Conservation (phyloP, 805 yeast genomes). For the Kluyveromyces aestuarii region DNA sequence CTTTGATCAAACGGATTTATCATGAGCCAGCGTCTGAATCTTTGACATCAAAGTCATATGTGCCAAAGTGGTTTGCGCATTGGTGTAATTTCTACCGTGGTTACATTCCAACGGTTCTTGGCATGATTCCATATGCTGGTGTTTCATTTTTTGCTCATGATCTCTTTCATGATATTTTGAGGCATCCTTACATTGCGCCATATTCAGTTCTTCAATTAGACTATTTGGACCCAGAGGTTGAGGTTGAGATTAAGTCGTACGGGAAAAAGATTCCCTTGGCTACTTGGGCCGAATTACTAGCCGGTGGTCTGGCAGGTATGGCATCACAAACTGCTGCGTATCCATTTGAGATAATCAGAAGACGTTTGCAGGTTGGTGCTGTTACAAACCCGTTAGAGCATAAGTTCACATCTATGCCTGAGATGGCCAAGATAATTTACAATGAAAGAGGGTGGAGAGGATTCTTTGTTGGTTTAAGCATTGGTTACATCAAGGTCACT, state of each 20-base stretch:
- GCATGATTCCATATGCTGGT: slow-evolving; percentile 98
- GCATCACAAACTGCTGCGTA: slow-evolving; percentile 93
- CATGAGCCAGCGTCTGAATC: slow-evolving; percentile 25
- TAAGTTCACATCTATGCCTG: slow-evolving; percentile 25
- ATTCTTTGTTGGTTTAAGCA: slow-evolving; percentile 87
- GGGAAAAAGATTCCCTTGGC: slow-evolving; percentile 52
- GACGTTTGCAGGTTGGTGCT: slow-evolving; percentile 95
- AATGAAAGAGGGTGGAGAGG: slow-evolving; percentile 76
- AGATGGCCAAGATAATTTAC: slow-evolving; percentile 45
- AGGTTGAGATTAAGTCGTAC: slow-evolving; percentile 11
- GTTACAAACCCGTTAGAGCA: slow-evolving; percentile 48
- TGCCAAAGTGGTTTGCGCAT: slow-evolving; percentile 28
- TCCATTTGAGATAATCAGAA: slow-evolving; percentile 89
- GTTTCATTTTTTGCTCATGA: slow-evolving; percentile 95
- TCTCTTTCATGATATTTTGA: slow-evolving; percentile 73
- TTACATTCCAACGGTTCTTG: slow-evolving; percentile 84
- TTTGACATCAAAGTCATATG: slow-evolving; percentile 27
- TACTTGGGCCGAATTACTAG: slow-evolving; percentile 86
- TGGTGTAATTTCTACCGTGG: slow-evolving; percentile 81
- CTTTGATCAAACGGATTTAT: slow-evolving; percentile 24
- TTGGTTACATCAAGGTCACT: slow-evolving; percentile 88
- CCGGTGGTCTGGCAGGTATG: slow-evolving; percentile 97
- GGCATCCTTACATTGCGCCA: slow-evolving; percentile 46
- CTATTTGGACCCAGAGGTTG: slow-evolving; percentile 11
- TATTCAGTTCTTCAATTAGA: slow-evolving; percentile 37